phyloP scores from a whole-genome alignment of 2,329 filamentous ascomycete species.

The Colletotrichum chlorophyti region DNA sequence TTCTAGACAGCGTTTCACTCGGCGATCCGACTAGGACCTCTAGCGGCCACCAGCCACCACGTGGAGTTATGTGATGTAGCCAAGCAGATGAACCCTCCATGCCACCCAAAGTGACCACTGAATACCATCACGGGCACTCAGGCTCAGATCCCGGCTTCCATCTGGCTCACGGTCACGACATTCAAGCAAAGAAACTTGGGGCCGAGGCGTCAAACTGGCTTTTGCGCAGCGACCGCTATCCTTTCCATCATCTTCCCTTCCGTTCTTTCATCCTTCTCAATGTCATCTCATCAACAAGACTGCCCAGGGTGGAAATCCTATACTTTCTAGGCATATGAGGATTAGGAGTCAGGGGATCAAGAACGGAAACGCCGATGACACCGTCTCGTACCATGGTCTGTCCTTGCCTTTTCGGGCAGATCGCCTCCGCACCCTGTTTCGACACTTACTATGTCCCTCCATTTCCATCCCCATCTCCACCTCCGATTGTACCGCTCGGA shows the following conservation, averaged over 20 bases:
- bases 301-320: too few species aligned
- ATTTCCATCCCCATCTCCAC: not conserved
- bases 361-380: not conserved
- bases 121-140: slow-evolving; percentile 1
- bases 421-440: too few species aligned
- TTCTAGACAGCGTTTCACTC: slow-evolving; percentile 11
- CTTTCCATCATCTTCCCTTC: slow-evolving; percentile 9
- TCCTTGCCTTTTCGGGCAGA: not conserved
- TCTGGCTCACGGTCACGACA: not conserved
- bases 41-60: slow-evolving; percentile 26
- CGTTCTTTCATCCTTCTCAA: not conserved
- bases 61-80: slow-evolving; percentile 5
- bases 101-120: not conserved
- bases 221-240: not conserved
- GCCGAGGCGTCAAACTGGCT: too few species aligned
- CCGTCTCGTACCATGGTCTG: not conserved
- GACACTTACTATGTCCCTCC: too few species aligned
- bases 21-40: slow-evolving; percentile 12
- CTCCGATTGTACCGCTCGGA: slow-evolving; percentile 7
- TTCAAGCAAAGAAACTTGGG: too few species aligned
- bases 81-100: not conserved
- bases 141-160: not conserved
- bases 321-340: too few species aligned
- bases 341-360: too few species aligned
- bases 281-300: too few species aligned